phyloP scores from a whole-genome alignment of 371 early-diverging fungal genomes.

The Rhizomucor pusillus region DNA sequence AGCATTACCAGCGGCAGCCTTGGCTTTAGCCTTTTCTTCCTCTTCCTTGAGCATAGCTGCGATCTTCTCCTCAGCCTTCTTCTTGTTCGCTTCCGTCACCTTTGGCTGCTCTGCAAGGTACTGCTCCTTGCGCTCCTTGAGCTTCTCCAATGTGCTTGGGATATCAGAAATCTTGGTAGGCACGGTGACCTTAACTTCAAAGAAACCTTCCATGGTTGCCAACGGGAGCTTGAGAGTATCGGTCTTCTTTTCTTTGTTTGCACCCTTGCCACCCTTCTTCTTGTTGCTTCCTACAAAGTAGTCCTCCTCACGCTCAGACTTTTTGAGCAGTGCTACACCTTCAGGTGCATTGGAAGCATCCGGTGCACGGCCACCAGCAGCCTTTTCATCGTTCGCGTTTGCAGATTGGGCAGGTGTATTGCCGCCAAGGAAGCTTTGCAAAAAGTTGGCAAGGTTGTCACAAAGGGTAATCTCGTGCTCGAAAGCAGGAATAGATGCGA shows the following conservation, averaged over 20 bases:
- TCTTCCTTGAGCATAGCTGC: slow-evolving; percentile 62
- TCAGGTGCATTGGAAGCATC: slow-evolving; percentile 40
- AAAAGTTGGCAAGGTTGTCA: slow-evolving; percentile 73
- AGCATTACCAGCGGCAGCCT: too few relatives aligned
- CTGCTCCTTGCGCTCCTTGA: slow-evolving; percentile 69
- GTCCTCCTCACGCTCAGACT: slow-evolving; percentile 54
- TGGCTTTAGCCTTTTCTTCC: slow-evolving; percentile 26
- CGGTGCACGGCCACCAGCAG: slow-evolving; percentile 37
- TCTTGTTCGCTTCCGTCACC: slow-evolving; percentile 82
- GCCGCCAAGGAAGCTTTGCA: slow-evolving; percentile 41
- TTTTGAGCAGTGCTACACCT: slow-evolving; percentile 65
- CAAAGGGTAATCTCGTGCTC: slow-evolving; percentile 81
- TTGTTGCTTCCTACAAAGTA: slow-evolving; percentile 71
- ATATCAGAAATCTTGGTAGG: slow-evolving; percentile 77
- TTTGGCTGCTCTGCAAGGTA: slow-evolving; percentile 76
- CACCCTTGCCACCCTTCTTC: slow-evolving; percentile 34
- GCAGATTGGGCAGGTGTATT: slow-evolving; percentile 8
- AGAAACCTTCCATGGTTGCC: slow-evolving; percentile 78
- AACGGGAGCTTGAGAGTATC: slow-evolving; percentile 78
- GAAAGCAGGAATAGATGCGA: slow-evolving; percentile 89
- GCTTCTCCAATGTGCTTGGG: slow-evolving; percentile 64
- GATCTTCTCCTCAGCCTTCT: slow-evolving; percentile 84
- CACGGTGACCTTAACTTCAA: slow-evolving; percentile 76
- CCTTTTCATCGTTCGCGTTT: slow-evolving; percentile 27
- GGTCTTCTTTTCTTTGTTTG: slow-evolving; percentile 65